These are phyloP conservation scores for Evernia prunastri DNA, from an alignment of 495 filamentous ascomycete species.

Conservation along the genomic window DNA sequence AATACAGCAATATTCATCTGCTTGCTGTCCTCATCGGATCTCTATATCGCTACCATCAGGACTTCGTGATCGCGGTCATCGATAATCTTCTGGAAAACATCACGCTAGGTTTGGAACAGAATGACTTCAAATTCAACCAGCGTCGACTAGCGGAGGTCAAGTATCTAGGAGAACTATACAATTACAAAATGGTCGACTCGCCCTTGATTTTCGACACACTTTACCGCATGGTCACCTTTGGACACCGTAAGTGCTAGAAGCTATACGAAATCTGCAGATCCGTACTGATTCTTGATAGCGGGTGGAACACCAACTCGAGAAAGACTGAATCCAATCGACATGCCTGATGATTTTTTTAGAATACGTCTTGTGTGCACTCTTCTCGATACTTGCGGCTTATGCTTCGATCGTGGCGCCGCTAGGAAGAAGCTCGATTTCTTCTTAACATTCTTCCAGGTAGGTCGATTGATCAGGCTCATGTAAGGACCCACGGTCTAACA, in stretches of 20 bases:
- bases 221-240: slow-evolving; percentile 89
- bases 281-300: slow-evolving; percentile 33
- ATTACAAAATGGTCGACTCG: slow-evolving; percentile 95
- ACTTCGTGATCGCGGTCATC: slow-evolving; percentile 79
- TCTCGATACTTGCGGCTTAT: slow-evolving; percentile 92
- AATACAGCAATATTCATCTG: slow-evolving; percentile 94
- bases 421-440: slow-evolving; percentile 99
- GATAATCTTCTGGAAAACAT: slow-evolving; percentile 88
- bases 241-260: slow-evolving; percentile 56
- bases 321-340: slow-evolving; percentile 65
- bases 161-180: slow-evolving; percentile 95
- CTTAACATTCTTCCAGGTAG: slow-evolving; percentile 83
- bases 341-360: slow-evolving; percentile 93
- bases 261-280: background rate
- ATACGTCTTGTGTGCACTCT: slow-evolving; percentile 83
- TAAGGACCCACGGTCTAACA: too few species aligned
- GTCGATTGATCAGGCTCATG: slow-evolving; percentile 2
- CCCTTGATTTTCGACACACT: slow-evolving; percentile 92
- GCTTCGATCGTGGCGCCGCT: slow-evolving; percentile 85
- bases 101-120: slow-evolving; percentile 81
- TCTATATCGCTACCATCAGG: slow-evolving; percentile 83
- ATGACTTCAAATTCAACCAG: slow-evolving; percentile 98
- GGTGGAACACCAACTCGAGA: slow-evolving; percentile 77
- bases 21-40: slow-evolving; percentile 86
- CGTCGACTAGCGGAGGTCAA: slow-evolving; percentile 92